Conservation (phyloP, 2,329 filamentous ascomycete species). For the Botryotinia narcissicola region DNA sequence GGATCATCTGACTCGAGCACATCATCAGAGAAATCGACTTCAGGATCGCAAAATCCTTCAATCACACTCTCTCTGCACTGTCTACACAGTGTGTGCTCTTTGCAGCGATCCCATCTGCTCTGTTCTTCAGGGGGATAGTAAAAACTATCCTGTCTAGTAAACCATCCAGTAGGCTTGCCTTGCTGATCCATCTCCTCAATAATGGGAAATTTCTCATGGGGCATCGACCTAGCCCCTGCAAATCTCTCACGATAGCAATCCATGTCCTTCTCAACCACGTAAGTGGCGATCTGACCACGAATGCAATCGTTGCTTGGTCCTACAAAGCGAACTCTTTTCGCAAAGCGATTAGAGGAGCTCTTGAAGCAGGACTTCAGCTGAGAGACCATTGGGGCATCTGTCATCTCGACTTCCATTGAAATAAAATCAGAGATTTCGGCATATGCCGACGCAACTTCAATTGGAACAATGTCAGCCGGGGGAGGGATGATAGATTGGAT, state of each 20-base stretch:
- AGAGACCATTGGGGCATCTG: not conserved
- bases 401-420: constrained; percentile 9
- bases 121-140: not conserved
- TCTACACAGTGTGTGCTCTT: not conserved
- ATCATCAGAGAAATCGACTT: not conserved
- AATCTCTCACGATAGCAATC: not conserved
- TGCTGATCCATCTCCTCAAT: not conserved
- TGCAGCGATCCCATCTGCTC: not conserved
- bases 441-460: constrained; percentile 8
- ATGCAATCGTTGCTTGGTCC: constrained; percentile 3
- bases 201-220: not conserved
- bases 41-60: constrained; percentile 3
- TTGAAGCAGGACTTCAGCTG: constrained; percentile 18
- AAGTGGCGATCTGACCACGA: not conserved
- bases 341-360: not conserved
- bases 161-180: constrained; percentile 11
- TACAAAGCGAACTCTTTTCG: constrained; percentile 15
- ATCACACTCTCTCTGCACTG: not conserved
- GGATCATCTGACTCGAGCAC: not conserved
- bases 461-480: not conserved
- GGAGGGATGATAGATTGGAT: not conserved
- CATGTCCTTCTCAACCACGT: not conserved
- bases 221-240: not conserved
- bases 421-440: constrained; percentile 13
- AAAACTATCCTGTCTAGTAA: not conserved